These are phyloP conservation scores for Chlorophyllum brunneum DNA, from an alignment of 768 basidiomycete genomes.

Conservation along the genomic window DNA sequence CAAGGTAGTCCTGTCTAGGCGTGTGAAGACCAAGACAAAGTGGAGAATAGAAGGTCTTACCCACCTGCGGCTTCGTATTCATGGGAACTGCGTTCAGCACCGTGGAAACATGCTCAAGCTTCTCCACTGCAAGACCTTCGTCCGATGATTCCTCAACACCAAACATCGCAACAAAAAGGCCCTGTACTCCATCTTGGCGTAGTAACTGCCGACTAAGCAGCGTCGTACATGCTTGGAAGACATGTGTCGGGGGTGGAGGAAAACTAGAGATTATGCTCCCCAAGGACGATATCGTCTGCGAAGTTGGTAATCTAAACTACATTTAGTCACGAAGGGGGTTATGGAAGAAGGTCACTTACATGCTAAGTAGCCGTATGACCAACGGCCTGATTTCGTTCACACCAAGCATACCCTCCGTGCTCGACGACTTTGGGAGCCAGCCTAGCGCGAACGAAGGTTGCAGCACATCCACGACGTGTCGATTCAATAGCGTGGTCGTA, in stretches of 20 bases:
- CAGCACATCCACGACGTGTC: conserved; percentile 55
- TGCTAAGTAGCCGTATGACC: conserved; percentile 53
- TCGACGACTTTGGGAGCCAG: conserved; percentile 62
- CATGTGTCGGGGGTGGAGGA: conserved; percentile 42
- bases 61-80: conserved; percentile 50
- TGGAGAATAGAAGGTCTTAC: conserved; percentile 16
- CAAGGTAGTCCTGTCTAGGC: conserved; percentile 55
- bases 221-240: conserved; percentile 54
- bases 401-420: conserved; percentile 32
- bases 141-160: conserved; percentile 49
- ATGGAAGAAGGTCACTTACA: conserved; percentile 41
- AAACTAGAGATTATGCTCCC: conserved; percentile 52
- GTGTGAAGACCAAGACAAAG: conserved; percentile 1
- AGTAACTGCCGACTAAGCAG: conserved; percentile 69
- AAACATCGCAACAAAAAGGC: conserved; percentile 67
- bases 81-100: conserved; percentile 64
- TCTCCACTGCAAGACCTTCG: conserved; percentile 57
- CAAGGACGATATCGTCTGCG: conserved; percentile 62
- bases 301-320: conserved; percentile 53
- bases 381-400: conserved; percentile 46
- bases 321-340: conserved; percentile 15
- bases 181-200: conserved; percentile 65
- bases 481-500: conserved; percentile 51
- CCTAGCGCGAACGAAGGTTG: conserved; percentile 60
- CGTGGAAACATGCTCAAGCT: conserved; percentile 67